Percentiles rank a stretch among this genome's conserved stretches.
Evolutionary conservation across 306 rosid species (phyloP).

Genomic region (Senna tora): DNA sequence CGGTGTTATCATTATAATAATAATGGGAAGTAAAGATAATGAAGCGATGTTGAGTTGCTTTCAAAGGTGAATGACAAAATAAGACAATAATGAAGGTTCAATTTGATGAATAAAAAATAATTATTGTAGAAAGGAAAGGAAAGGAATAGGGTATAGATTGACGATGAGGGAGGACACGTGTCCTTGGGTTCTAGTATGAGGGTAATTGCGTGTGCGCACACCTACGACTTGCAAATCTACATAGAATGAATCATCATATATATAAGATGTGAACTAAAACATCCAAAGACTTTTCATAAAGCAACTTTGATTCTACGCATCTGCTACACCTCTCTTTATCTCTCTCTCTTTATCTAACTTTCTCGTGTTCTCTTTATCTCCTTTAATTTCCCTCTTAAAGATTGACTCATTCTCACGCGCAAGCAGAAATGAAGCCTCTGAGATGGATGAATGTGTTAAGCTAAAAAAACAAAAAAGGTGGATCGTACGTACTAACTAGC

Average conservation of each 20-base stretch:
- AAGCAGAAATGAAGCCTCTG: not conserved
- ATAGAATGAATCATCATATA: constrained; percentile 28
- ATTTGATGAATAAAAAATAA: constrained; percentile 4
- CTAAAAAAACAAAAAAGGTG: not conserved
- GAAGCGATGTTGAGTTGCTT: constrained; percentile 12
- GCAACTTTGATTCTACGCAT: constrained; percentile 38
- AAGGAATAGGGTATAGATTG: constrained; percentile 14
- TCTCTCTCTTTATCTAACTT: not conserved
- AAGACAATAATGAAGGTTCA: not conserved
- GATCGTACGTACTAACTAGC: not conserved
- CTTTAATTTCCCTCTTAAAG: not conserved
- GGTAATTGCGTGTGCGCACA: constrained; percentile 48
- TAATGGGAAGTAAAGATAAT: not conserved
- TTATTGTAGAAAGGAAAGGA: not conserved
- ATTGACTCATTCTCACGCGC: not conserved
- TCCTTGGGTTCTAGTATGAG: constrained; percentile 30
- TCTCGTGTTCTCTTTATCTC: not conserved
- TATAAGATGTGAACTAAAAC: constrained; percentile 26
- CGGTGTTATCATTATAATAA: not conserved
- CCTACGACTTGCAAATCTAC: constrained; percentile 40
- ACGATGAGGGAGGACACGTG: constrained; percentile 60
- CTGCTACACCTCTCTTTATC: constrained; percentile 18
- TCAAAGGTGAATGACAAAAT: not conserved
- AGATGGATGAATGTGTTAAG: not conserved
- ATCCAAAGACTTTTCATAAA: constrained; percentile 35